A percentile compares a stretch with the other conserved stretches of the same genome.
Conservation (phyloP, 495 filamentous ascomycete genomes). For the Thermothielavioides terrestris region DNA sequence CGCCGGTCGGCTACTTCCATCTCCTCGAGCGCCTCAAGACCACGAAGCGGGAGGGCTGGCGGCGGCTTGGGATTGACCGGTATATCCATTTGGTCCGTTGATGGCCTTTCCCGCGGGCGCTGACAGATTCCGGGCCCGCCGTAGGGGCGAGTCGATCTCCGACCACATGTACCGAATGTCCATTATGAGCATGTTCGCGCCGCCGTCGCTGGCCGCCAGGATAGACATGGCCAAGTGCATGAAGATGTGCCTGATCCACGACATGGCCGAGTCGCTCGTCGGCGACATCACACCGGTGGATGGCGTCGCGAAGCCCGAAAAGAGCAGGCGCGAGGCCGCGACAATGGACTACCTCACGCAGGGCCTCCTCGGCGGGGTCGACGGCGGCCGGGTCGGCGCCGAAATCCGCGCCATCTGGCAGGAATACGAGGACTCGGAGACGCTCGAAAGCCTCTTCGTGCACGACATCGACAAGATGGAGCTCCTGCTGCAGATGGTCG, state of each 20-base stretch:
- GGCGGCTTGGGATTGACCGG: slow-evolving; percentile 67
- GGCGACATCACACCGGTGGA: slow-evolving; percentile 95
- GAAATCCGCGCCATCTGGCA: slow-evolving; percentile 74
- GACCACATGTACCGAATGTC: slow-evolving; percentile 99
- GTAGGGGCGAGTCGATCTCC: slow-evolving; percentile 69
- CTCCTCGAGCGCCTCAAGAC: slow-evolving; percentile 89
- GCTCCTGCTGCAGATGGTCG: slow-evolving; percentile 86
- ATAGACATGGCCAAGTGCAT: slow-evolving; percentile 78
- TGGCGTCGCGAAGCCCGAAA: slow-evolving; percentile 60
- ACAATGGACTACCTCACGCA: slow-evolving; percentile 85
- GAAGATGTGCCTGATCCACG: slow-evolving; percentile 89
- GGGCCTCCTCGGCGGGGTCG: slow-evolving; percentile 61
- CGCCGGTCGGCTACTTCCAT: slow-evolving; percentile 88
- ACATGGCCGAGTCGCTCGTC: slow-evolving; percentile 93
- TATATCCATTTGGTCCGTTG: slow-evolving; percentile 17
- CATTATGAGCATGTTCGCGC: slow-evolving; percentile 90
- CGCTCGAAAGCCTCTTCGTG: slow-evolving; percentile 76
- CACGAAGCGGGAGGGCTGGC: slow-evolving; percentile 92
- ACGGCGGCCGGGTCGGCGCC: slow-evolving; percentile 54
- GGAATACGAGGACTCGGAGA: slow-evolving; percentile 84
- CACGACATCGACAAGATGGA: slow-evolving; percentile 98
- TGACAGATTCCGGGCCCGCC: slow-evolving; percentile 7
- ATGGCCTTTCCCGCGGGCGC: background rate
- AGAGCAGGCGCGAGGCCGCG: slow-evolving; percentile 71
- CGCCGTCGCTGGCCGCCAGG: slow-evolving; percentile 54